Evolutionary conservation across 768 basidiomycete genomes (phyloP).

Genomic region (Leccinum variicolor): DNA sequence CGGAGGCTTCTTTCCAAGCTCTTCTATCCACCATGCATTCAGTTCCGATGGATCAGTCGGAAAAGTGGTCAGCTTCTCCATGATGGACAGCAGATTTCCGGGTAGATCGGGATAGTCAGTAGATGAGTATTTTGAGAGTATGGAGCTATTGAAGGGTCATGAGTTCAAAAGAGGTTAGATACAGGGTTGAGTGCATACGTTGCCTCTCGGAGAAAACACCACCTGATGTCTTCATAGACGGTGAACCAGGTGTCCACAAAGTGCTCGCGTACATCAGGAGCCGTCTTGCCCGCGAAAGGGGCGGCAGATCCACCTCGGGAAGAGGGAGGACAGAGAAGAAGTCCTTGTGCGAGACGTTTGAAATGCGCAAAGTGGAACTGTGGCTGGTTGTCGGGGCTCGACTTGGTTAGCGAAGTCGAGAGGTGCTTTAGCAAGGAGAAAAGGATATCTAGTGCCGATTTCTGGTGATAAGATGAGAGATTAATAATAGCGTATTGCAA

Average conservation of each 20-base stretch:
- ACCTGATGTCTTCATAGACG: constrained; percentile 79
- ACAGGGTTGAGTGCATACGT: constrained; percentile 42
- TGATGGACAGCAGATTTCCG: constrained; percentile 57
- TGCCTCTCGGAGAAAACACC: constrained; percentile 84
- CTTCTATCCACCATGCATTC: constrained; percentile 76
- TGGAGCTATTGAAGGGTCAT: constrained; percentile 11
- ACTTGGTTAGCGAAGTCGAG: constrained; percentile 57
- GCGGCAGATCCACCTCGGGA: constrained; percentile 20
- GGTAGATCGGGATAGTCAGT: constrained; percentile 36
- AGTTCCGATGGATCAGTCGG: constrained; percentile 68
- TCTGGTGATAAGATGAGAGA: constrained; percentile 37
- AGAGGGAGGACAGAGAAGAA: constrained; percentile 62
- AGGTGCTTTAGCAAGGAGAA: constrained; percentile 76
- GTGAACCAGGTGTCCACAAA: constrained; percentile 75
- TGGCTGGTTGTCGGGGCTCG: constrained; percentile 42
- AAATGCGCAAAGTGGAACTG: constrained; percentile 71
- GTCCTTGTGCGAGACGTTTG: constrained; percentile 55
- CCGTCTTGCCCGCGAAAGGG: constrained; percentile 37
- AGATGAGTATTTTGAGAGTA: constrained; percentile 25
- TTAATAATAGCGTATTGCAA: constrained; percentile 3
- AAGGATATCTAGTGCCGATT: constrained; percentile 67
- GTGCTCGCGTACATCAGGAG: constrained; percentile 56
- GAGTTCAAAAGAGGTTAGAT: background rate
- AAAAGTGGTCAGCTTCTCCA: constrained; percentile 69
- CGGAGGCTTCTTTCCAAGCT: constrained; percentile 56